phyloP scores from a whole-genome alignment of 129 eudicot species.

The Tagetes erecta region DNA sequence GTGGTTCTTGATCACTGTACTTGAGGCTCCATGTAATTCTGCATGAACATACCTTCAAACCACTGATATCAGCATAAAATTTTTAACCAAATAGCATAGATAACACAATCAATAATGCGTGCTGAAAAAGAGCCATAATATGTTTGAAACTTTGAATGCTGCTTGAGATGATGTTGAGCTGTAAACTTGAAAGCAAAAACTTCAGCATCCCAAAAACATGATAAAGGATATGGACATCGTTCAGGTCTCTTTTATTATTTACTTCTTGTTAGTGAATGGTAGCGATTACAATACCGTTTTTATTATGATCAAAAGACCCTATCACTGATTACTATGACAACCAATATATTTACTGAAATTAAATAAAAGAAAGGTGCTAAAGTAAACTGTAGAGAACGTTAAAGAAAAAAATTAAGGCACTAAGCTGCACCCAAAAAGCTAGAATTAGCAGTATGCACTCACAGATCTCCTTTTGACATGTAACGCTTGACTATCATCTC shows the following conservation, averaged over 20 bases:
- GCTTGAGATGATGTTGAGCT: constrained; percentile 6
- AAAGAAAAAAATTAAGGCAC: not conserved
- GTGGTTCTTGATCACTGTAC: constrained; percentile 95
- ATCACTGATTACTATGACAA: constrained; percentile 4
- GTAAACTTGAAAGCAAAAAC: constrained; percentile 4
- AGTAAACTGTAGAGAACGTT: not conserved
- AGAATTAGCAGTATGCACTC: constrained; percentile 40
- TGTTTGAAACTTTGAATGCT: not conserved
- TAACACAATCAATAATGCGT: constrained; percentile 6
- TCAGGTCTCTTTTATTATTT: constrained; percentile 15
- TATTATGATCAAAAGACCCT: constrained; percentile 2
- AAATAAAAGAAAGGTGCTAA: not conserved
- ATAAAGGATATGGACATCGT: not conserved
- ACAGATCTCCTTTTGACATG: constrained; percentile 97
- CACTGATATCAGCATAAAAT: constrained; percentile 12
- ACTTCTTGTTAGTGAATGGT: not conserved
- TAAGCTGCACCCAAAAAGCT: constrained; percentile 18
- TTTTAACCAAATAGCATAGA: constrained; percentile 9
- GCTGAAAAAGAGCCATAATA: constrained; percentile 1
- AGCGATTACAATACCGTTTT: constrained; percentile 16
- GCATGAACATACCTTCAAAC: constrained; percentile 89
- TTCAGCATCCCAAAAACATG: not conserved
- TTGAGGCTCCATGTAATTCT: constrained; percentile 97
- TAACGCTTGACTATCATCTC: constrained; percentile 99
- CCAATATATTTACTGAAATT: not conserved